Percentiles rank a stretch among this genome's conserved stretches.
Evolutionary conservation across 768 basidiomycete species (phyloP).

Genomic region (Amanita pseudoporphyria): DNA sequence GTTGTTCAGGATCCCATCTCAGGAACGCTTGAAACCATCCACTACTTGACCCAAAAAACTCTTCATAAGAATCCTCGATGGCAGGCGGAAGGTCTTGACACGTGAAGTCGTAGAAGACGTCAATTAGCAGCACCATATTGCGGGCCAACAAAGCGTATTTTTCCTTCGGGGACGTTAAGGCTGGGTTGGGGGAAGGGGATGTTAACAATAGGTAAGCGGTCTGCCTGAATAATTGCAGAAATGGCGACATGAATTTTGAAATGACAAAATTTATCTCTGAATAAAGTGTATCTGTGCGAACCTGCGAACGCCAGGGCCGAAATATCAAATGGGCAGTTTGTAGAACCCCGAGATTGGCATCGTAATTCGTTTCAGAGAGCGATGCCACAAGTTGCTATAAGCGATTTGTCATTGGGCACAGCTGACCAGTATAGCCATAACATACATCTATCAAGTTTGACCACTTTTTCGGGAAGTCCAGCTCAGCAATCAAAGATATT

Average conservation of each 20-base stretch:
- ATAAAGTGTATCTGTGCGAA: constrained; percentile 81
- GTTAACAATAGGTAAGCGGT: constrained; percentile 46
- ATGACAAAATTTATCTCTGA: constrained; percentile 89
- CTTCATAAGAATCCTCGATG: constrained; percentile 79
- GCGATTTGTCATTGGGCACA: not conserved
- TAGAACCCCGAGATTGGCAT: constrained; percentile 81
- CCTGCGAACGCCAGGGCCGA: constrained; percentile 83
- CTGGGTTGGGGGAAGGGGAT: constrained; percentile 23
- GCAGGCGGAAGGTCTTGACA: constrained; percentile 93
- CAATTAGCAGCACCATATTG: constrained; percentile 66
- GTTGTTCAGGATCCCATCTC: constrained; percentile 62
- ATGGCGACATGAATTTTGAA: constrained; percentile 71
- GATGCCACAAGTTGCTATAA: constrained; percentile 80
- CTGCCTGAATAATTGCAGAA: constrained; percentile 73
- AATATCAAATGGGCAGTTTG: constrained; percentile 97
- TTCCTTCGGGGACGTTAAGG: constrained; percentile 24
- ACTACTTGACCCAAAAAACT: constrained; percentile 64
- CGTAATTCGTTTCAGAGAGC: constrained; percentile 73
- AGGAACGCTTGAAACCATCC: constrained; percentile 80
- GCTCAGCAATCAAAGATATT: constrained; percentile 81
- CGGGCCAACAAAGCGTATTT: constrained; percentile 52
- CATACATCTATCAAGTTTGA: constrained; percentile 82
- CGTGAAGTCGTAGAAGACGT: constrained; percentile 90
- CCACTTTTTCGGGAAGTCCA: constrained; percentile 91
- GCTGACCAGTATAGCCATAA: constrained; percentile 11